These are phyloP conservation scores for Apiospora aurea DNA, from an alignment of 2,329 filamentous ascomycete genomes.

Conservation along the genomic window DNA sequence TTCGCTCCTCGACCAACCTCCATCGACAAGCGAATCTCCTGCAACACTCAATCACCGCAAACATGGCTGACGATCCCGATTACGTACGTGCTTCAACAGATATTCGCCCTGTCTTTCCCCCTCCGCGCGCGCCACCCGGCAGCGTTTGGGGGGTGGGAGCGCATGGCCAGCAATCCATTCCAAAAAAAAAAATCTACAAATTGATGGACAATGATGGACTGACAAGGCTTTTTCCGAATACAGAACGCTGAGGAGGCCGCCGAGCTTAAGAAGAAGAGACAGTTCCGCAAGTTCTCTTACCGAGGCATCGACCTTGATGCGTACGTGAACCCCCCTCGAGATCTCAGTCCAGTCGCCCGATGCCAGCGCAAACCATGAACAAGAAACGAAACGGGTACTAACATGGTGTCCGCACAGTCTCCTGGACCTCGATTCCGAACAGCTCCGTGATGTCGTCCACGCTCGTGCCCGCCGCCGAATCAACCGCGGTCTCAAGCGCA, in stretches of 20 bases:
- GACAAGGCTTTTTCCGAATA: conserved; percentile 31
- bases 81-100: conserved; percentile 70
- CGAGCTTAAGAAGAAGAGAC: conserved; percentile 99
- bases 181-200: not conserved
- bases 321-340: conserved; percentile 64
- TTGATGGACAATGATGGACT: conserved; percentile 25
- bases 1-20: conserved; percentile 51
- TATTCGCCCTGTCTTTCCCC: conserved; percentile 6
- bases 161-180: not conserved
- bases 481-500: conserved; percentile 99
- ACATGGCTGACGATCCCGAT: conserved; percentile 82
- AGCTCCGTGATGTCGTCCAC: conserved; percentile 99
- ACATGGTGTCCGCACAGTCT: conserved; percentile 66
- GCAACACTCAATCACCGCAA: conserved; percentile 53
- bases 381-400: conserved; percentile 27
- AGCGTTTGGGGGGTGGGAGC: not conserved
- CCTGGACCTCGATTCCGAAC: conserved; percentile 96
- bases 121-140: not conserved
- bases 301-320: conserved; percentile 99
- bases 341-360: not conserved
- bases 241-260: conserved; percentile 98
- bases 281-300: conserved; percentile 99
- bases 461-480: conserved; percentile 97
- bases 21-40: conserved; percentile 53
- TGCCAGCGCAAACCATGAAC: not conserved